Percentiles rank a stretch among this genome's conserved stretches.
These are phyloP conservation scores for Chiua virens DNA, from an alignment of 768 basidiomycete species.

Conservation along the genomic window DNA sequence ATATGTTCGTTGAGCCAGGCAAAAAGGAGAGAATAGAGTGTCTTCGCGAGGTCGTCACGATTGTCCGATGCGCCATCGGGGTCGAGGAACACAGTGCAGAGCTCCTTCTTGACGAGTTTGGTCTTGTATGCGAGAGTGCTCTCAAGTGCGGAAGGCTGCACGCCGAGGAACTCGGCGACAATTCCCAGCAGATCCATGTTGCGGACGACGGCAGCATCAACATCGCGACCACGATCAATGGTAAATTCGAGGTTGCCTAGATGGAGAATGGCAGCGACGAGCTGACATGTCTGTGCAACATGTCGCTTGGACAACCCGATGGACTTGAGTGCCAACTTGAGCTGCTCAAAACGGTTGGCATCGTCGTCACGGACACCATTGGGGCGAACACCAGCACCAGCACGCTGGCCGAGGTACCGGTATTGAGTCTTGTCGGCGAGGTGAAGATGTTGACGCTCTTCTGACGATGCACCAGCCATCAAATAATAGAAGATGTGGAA, in stretches of 20 bases:
- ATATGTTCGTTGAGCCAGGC: conserved; percentile 96
- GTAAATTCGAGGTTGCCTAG: conserved; percentile 94
- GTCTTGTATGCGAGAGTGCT: conserved; percentile 86
- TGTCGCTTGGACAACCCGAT: conserved; percentile 93
- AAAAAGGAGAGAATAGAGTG: conserved; percentile 91
- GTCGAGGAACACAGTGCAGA: conserved; percentile 96
- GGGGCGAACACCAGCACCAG: conserved; percentile 40
- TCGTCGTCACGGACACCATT: conserved; percentile 71
- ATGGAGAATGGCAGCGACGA: conserved; percentile 93
- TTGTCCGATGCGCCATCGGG: conserved; percentile 92
- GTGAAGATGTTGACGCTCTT: conserved; percentile 87
- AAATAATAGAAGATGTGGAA: conserved; percentile 99
- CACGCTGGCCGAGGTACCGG: conserved; percentile 81
- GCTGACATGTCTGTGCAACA: conserved; percentile 93
- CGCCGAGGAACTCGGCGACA: conserved; percentile 90
- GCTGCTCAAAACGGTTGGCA: conserved; percentile 85
- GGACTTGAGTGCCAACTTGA: conserved; percentile 91
- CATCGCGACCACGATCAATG: conserved; percentile 77
- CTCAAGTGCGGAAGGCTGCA: conserved; percentile 71
- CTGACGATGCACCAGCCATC: conserved; percentile 83
- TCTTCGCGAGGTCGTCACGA: conserved; percentile 90
- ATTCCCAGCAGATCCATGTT: conserved; percentile 81
- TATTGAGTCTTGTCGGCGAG: conserved; percentile 80
- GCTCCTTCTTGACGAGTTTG: conserved; percentile 89
- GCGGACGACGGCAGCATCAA: conserved; percentile 90